Conservation (phyloP, 169 alveolate species). For the Blepharisma undulans region DNA sequence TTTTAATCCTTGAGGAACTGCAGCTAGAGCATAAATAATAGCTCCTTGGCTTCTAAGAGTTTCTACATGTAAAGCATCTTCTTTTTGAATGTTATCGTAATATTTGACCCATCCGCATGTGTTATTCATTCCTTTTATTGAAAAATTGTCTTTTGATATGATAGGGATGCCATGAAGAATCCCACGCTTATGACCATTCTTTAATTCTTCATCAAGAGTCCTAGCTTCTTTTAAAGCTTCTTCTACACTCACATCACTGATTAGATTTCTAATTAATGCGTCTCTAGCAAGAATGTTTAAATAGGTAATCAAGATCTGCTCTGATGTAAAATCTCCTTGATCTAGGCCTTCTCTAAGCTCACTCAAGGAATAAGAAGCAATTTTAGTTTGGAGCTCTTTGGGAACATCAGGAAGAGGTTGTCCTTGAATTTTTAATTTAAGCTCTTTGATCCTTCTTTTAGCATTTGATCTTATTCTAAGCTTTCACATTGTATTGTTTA, state of each 20-base stretch:
- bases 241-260: too few species aligned
- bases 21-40: constrained; percentile 63
- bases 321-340: background rate
- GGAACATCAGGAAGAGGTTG: too few species aligned
- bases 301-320: background rate
- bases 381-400: too few species aligned
- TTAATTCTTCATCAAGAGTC: background rate
- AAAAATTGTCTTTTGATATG: background rate
- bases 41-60: constrained; percentile 56
- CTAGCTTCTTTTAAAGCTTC: too few species aligned
- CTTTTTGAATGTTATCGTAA: background rate
- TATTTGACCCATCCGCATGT: background rate
- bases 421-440: too few species aligned
- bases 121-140: background rate
- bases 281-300: too few species aligned
- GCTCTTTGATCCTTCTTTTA: too few species aligned
- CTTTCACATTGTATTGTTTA: too few species aligned
- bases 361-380: too few species aligned
- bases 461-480: too few species aligned
- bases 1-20: constrained; percentile 55
- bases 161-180: constrained; percentile 26
- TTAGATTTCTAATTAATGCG: too few species aligned
- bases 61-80: background rate
- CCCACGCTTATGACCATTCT: background rate
- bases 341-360: background rate